Conservation (phyloP, 108 stramenopile species). For the Nitzschia sp. region DNA sequence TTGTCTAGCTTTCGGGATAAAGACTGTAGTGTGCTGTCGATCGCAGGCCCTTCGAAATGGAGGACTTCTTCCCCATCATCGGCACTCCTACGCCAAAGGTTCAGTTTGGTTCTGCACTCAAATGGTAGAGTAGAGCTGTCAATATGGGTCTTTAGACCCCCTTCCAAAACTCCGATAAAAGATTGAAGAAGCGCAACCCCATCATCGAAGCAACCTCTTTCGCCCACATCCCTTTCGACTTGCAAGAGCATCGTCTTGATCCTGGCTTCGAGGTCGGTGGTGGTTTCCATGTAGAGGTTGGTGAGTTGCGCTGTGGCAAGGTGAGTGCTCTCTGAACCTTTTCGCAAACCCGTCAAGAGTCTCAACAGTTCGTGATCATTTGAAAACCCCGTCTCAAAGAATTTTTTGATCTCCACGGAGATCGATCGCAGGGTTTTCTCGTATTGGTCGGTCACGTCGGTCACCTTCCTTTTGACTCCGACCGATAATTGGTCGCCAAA, state of each 20-base stretch:
- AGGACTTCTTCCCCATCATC: neutral
- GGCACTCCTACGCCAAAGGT: neutral
- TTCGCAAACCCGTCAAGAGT: conserved; percentile 32
- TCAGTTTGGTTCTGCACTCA: neutral
- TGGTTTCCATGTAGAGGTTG: conserved; percentile 29
- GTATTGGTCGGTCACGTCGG: neutral
- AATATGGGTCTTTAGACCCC: conserved; percentile 20
- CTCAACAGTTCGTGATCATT: conserved; percentile 27
- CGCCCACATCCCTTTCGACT: conserved; percentile 9
- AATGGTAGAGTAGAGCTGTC: neutral
- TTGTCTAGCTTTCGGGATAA: conserved; percentile 3
- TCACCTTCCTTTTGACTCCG: neutral
- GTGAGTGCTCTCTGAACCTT: conserved; percentile 23
- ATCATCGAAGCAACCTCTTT: conserved; percentile 42
- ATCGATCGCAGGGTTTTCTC: neutral
- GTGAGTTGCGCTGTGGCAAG: conserved; percentile 18
- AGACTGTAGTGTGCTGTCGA: neutral
- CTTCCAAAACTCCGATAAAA: conserved; percentile 8
- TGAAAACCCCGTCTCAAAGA: conserved; percentile 14
- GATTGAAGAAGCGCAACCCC: conserved; percentile 10
- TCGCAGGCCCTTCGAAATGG: neutral
- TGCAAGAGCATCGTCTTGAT: conserved; percentile 6
- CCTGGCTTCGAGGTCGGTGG: conserved; percentile 11
- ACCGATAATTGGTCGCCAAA: neutral
- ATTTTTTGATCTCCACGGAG: neutral